Percentiles rank a stretch among this genome's conserved stretches.
phyloP scores from a whole-genome alignment of 2,329 filamentous ascomycete genomes.

The Chrysosporium queenslandicum region DNA sequence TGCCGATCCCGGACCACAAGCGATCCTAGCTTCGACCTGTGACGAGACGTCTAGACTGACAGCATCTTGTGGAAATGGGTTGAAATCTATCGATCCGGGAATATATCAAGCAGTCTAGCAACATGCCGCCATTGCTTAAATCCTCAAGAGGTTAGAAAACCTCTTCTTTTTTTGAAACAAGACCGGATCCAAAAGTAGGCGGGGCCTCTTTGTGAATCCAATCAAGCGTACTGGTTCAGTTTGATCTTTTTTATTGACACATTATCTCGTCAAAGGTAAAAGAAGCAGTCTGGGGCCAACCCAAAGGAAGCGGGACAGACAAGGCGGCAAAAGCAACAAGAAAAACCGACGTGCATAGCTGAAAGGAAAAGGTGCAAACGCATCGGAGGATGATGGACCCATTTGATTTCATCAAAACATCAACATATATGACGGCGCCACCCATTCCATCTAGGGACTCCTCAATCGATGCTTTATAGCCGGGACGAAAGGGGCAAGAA shows the following conservation, averaged over 20 bases:
- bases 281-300: not conserved
- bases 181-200: too few relatives aligned
- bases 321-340: not conserved
- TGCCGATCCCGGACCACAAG: too few relatives aligned
- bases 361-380: not conserved
- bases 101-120: too few relatives aligned
- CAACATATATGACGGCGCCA: conserved; percentile 2
- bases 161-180: not conserved
- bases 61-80: too few relatives aligned
- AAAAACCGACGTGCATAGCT: not conserved
- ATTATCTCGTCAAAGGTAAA: conserved; percentile 7
- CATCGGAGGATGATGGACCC: not conserved
- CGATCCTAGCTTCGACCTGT: too few relatives aligned
- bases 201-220: not conserved
- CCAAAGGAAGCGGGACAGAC: not conserved
- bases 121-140: too few relatives aligned
- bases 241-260: conserved; percentile 5
- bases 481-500: conserved; percentile 1
- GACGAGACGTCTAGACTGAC: too few relatives aligned
- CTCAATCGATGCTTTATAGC: conserved; percentile 2
- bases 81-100: too few relatives aligned
- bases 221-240: not conserved
- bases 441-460: conserved; percentile 6
- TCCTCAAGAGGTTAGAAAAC: not conserved
- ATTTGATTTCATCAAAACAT: conserved; percentile 9